phyloP scores from a whole-genome alignment of 1,284 basidiomycete genomes.

The Sporisorium graminicola region DNA sequence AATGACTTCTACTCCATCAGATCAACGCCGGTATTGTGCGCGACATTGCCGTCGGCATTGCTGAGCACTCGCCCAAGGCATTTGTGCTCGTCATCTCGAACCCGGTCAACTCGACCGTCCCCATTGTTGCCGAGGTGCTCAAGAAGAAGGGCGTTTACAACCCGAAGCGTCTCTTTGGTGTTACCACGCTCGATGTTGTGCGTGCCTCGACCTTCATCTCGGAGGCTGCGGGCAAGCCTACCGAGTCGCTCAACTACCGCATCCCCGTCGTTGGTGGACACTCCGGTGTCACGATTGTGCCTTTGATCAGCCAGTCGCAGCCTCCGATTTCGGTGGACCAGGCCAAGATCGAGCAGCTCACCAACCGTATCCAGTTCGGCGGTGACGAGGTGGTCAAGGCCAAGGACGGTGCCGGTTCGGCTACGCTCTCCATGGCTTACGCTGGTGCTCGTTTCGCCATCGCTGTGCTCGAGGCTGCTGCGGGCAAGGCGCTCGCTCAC shows the following conservation, averaged over 20 bases:
- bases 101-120: conserved; percentile 95
- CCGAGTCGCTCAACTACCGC: conserved; percentile 73
- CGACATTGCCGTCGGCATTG: conserved; percentile 90
- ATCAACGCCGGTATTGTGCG: conserved; percentile 98
- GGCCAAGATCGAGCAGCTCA: conserved; percentile 76
- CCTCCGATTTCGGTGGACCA: conserved; percentile 61
- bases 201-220: conserved; percentile 95
- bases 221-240: conserved; percentile 79
- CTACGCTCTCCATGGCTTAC: conserved; percentile 94
- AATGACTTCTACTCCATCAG: conserved; percentile 70
- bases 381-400: conserved; percentile 92
- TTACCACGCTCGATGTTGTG: conserved; percentile 97
- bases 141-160: conserved; percentile 93
- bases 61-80: conserved; percentile 87
- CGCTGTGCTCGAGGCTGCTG: conserved; percentile 64
- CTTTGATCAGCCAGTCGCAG: conserved; percentile 85
- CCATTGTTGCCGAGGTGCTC: conserved; percentile 93
- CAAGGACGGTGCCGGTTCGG: conserved; percentile 88
- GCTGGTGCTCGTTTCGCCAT: conserved; percentile 69
- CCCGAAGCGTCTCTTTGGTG: conserved; percentile 85
- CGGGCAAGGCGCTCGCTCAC: conserved; percentile 54
- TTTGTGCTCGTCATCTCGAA: conserved; percentile 97
- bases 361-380: conserved; percentile 89
- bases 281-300: conserved; percentile 95
- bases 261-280: conserved; percentile 96